Evolutionary conservation across 2,329 filamentous ascomycete species (phyloP).

Genomic region (Fusarium sulawesiense): DNA sequence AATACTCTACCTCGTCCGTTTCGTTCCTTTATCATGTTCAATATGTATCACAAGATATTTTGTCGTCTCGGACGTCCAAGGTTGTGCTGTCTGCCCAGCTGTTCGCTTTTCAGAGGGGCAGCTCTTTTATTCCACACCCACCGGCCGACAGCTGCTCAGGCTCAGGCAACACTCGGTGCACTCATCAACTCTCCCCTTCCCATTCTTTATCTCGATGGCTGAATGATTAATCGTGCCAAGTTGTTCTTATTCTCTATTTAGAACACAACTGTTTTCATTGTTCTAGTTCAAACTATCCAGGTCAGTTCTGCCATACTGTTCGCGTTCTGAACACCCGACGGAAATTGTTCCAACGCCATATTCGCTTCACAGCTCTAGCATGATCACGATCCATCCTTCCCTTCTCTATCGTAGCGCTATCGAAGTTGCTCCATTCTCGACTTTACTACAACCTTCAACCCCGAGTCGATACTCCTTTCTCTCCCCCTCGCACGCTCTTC

Average conservation of each 20-base stretch:
- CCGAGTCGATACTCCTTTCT: not conserved
- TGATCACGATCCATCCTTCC: not conserved
- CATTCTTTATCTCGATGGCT: not conserved
- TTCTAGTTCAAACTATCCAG: slow-evolving; percentile 10
- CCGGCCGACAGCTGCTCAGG: not conserved
- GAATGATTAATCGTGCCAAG: not conserved
- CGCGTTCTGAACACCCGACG: slow-evolving; percentile 10
- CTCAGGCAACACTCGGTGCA: not conserved
- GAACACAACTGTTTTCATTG: not conserved
- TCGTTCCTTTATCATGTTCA: not conserved
- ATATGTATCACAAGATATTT: not conserved
- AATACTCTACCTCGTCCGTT: not conserved
- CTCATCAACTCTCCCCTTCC: not conserved
- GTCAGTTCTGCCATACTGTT: slow-evolving; percentile 11
- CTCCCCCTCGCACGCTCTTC: not conserved
- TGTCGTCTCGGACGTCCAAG: not conserved
- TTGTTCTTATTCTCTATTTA: not conserved
- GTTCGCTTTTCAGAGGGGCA: not conserved
- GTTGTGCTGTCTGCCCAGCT: not conserved
- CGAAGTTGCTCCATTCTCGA: not conserved
- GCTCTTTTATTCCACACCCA: not conserved
- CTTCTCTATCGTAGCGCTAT: not conserved
- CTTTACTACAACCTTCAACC: not conserved
- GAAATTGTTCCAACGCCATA: not conserved
- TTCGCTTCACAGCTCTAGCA: not conserved